These are phyloP conservation scores for Plasmodium gaboni DNA, from an alignment of 169 alveolate genomes.

Conservation along the genomic window DNA sequence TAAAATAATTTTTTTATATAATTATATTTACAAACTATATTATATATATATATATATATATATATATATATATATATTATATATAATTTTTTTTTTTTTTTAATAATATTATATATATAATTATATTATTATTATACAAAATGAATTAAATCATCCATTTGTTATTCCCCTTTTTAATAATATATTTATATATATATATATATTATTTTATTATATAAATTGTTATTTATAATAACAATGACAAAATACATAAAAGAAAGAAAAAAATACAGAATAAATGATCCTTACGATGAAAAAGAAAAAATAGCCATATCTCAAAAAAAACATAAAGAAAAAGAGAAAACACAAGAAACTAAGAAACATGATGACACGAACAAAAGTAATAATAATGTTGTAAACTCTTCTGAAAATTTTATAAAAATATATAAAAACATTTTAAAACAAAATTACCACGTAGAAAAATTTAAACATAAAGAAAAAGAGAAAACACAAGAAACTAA, in stretches of 20 bases:
- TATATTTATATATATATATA: background rate
- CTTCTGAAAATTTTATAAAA: slow-evolving; percentile 36
- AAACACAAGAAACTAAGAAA: background rate
- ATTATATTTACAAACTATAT: background rate
- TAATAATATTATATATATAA: background rate
- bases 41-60: background rate
- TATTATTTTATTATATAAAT: background rate
- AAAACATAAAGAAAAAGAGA: slow-evolving; percentile 11
- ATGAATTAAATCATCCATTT: background rate
- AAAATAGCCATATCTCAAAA: slow-evolving; percentile 14
- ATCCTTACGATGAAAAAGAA: slow-evolving; percentile 49
- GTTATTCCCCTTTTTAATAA: background rate
- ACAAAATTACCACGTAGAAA: slow-evolving; percentile 34
- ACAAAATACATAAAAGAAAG: slow-evolving; percentile 63
- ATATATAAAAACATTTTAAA: slow-evolving; percentile 40
- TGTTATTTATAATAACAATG: slow-evolving; percentile 16
- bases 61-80: background rate
- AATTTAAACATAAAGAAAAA: slow-evolving; percentile 32
- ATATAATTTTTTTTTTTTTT: background rate
- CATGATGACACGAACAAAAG: background rate
- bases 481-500: background rate
- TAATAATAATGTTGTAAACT: background rate
- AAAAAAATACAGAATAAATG: slow-evolving; percentile 51
- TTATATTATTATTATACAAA: background rate
- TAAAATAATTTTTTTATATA: background rate